Base-by-base conservation (phyloP, 129 eudicot species). In the Artemisia argyi region DNA sequence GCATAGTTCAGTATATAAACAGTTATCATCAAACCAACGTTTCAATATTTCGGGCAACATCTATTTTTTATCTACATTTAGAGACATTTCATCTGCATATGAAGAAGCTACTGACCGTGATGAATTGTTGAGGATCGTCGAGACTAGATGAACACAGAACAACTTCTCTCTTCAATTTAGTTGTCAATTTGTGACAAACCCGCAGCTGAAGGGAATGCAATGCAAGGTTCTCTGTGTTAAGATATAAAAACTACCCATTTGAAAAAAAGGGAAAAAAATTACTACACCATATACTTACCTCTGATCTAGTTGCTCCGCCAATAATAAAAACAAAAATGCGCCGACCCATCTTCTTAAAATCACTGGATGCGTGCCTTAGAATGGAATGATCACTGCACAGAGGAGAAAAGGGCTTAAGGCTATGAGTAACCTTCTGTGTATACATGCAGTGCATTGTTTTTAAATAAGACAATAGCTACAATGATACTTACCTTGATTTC, bases 291-390 rank as follows among this genome's bases (percentile, higher is more conserved):
- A 18, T 44, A 24, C 58, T 53, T 71, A 86, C 97, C 96, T 91
- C 97, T 48, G 96, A 88, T 55, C 97, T 80, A 76, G 97, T 91
- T 46, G 97, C 92, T 62, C 97, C 96, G 65, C 97, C 97, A 68
- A 88, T 81, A 15, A 91, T 88, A 76, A 91, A 88, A 46, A 91
- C 90, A 79, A 91, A 88, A 68, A 91, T 78, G 15, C 97, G 92
- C 64, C 75, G 91, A 71, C 97, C 97, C 91, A 88, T 86, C 75
- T 81, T 86, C 86, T 79, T 88, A 68, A 83, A 78, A 64, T 91
- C 96, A 79, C 91, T 91, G 9, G 97, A 86, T n/a, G 90, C 91
- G 65, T 78, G 90, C 68, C 85, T 80, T 61, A 91, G 81, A 61
- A 89, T 62, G 50, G 96, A 88, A 81, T 48, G 11, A 48, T 91